phyloP scores from a whole-genome alignment of 768 basidiomycete species.

The Aureoboletus auriporus region DNA sequence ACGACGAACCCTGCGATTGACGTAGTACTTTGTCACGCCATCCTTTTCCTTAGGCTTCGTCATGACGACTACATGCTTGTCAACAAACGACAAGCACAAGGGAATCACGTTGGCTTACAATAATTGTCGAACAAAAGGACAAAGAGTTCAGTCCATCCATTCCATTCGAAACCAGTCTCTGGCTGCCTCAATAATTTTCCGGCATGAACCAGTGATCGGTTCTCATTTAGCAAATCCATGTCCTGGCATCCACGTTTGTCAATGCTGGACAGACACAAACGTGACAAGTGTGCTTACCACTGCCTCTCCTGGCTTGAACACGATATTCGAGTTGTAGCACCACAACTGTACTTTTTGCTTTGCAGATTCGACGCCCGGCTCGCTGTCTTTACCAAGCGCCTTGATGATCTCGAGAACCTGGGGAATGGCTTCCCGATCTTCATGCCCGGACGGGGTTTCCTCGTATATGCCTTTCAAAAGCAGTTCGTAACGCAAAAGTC shows the following conservation, averaged over 20 bases:
- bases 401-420: constrained; percentile 86
- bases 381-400: constrained; percentile 78
- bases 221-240: constrained; percentile 84
- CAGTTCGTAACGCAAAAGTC: constrained; percentile 84
- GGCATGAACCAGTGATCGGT: constrained; percentile 78
- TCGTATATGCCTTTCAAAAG: constrained; percentile 79
- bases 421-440: constrained; percentile 80
- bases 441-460: constrained; percentile 66
- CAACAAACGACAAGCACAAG: constrained; percentile 1
- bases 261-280: background rate
- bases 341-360: constrained; percentile 89
- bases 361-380: constrained; percentile 81
- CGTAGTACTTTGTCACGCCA: constrained; percentile 68
- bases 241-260: constrained; percentile 42
- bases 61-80: constrained; percentile 64
- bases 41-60: constrained; percentile 83
- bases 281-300: constrained; percentile 39
- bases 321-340: constrained; percentile 75
- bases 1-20: constrained; percentile 68
- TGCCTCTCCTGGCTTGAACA: constrained; percentile 74
- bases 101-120: constrained; percentile 43
- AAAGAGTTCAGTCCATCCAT: constrained; percentile 85
- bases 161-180: constrained; percentile 85
- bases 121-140: constrained; percentile 96
- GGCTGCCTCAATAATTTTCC: constrained; percentile 84